A percentile compares a stretch with the other conserved stretches of the same genome.
phyloP scores from a whole-genome alignment of 768 basidiomycete species.

The Tricholoma matsutake region DNA sequence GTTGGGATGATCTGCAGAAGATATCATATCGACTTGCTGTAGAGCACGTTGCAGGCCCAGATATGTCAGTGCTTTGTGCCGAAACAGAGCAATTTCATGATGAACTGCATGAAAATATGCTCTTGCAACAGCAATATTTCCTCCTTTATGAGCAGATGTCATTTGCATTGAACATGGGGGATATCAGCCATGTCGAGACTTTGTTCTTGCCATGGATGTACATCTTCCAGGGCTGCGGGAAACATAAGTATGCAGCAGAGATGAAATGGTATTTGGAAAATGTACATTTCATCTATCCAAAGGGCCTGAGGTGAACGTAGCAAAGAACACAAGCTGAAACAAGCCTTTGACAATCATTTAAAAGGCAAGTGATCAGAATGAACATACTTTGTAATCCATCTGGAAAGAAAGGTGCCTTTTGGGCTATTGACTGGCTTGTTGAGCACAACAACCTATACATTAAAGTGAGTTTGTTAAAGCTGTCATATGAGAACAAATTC shows the following conservation, averaged over 20 bases:
- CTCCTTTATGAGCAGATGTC: constrained; percentile 39
- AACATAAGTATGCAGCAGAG: too few relatives aligned
- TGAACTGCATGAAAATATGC: constrained; percentile 29
- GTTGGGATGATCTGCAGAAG: constrained; percentile 16
- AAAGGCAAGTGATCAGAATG: constrained; percentile 17
- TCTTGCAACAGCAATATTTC: constrained; percentile 29
- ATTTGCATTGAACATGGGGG: constrained; percentile 19
- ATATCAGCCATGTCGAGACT: constrained; percentile 11
- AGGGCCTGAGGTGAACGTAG: too few relatives aligned
- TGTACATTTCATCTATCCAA: too few relatives aligned
- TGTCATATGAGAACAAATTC: too few relatives aligned
- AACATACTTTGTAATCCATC: constrained; percentile 35
- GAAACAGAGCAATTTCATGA: constrained; percentile 18
- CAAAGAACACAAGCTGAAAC: neutral
- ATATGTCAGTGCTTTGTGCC: neutral
- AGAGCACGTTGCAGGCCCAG: constrained; percentile 15
- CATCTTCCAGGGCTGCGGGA: constrained; percentile 12
- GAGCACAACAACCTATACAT: constrained; percentile 40
- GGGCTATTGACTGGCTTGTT: constrained; percentile 36
- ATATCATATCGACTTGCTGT: constrained; percentile 29
- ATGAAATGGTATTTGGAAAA: too few relatives aligned
- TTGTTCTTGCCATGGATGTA: constrained; percentile 11
- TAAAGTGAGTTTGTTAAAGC: constrained; percentile 29
- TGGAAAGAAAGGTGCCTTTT: constrained; percentile 26
- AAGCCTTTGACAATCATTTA: neutral